Evolutionary conservation across 345 rosid genomes (phyloP), one percentile per base, ranked within the genome.

Genomic region (Euphorbia pulcherrima): DNA sequence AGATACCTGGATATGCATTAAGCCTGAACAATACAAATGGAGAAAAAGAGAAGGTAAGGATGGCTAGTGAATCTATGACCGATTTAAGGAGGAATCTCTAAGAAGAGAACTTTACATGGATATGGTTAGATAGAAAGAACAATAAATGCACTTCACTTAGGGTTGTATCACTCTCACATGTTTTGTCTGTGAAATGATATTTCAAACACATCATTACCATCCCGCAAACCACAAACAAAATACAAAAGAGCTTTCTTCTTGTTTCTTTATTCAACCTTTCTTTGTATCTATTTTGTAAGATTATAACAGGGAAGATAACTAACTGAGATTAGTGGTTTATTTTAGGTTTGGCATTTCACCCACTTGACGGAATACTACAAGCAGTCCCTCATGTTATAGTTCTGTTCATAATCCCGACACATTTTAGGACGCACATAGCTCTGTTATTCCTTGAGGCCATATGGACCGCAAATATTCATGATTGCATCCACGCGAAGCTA

Each of bases 401-500:
- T 7, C 84, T 89, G 9, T 83, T 91, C 74, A 65, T 89, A 2
- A 82, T 93, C 23, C 99, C 99, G 8, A 83, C 83, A 59, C 99
- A 93, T 82, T 91, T 85, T 70, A 82, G 82, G 40, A 75, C 95
- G 0, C 97, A 93, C 70, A 28, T 93, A 39, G 90, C 67, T 44
- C 91, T 93, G 63, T 62, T 91, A 59, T 91, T 91, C 75, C 47
- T 91, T 0, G 99, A 93, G 78, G 92, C 83, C 12, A 62, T 91
- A 77, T 94, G 99, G 99, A 89, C 96, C 0, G 87, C 97, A 0
- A 94, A 91, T 76, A 89, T 94, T 54, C 99, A 94, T 44, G 99
- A 94, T 60, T 91, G 97, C 78, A 94, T 94, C 77, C 89, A 94
- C 23, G 83, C 74, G 54, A 86, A 86, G 52, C 30, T 86, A 1